Evolutionary conservation across 169 alveolate species (phyloP).

Genomic region (Eimeria praecox): DNA sequence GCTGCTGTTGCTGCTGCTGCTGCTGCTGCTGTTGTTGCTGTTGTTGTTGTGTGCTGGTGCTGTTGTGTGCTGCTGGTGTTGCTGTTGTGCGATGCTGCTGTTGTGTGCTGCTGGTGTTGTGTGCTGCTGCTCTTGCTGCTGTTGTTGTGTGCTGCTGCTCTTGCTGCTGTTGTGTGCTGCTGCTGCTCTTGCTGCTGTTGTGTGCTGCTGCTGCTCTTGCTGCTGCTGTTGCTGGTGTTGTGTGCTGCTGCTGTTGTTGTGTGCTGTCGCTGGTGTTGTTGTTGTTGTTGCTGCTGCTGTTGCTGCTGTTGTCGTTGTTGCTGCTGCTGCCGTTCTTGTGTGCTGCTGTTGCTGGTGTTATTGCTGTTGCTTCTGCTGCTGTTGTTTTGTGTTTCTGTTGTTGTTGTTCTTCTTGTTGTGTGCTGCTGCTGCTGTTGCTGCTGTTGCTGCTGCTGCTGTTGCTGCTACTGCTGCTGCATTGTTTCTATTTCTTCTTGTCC

Average conservation of each 20-base stretch:
- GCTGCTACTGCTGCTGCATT: too few species aligned
- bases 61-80: too few species aligned
- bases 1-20: conserved; percentile 12
- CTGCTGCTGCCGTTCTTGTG: not conserved
- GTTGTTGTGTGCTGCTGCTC: too few species aligned
- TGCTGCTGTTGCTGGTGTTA: not conserved
- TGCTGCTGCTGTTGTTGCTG: too few species aligned
- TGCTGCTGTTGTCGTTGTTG: not conserved
- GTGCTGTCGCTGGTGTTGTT: not conserved
- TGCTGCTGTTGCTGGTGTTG: too few species aligned
- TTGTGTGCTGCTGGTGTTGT: not conserved
- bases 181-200: not conserved
- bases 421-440: too few species aligned
- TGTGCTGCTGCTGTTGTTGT: not conserved
- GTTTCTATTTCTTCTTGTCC: too few species aligned
- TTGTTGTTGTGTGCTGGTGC: too few species aligned
- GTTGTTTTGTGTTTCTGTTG: too few species aligned
- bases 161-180: not conserved
- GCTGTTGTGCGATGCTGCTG: not conserved
- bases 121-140: not conserved
- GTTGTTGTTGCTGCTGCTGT: not conserved
- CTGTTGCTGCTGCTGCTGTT: too few species aligned
- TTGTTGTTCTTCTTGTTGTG: too few species aligned
- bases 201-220: not conserved
- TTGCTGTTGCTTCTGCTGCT: not conserved